A percentile compares a stretch with the other conserved stretches of the same genome.
phyloP scores from a whole-genome alignment of 2,329 filamentous ascomycete genomes.

The Calonectria henricotiae region DNA sequence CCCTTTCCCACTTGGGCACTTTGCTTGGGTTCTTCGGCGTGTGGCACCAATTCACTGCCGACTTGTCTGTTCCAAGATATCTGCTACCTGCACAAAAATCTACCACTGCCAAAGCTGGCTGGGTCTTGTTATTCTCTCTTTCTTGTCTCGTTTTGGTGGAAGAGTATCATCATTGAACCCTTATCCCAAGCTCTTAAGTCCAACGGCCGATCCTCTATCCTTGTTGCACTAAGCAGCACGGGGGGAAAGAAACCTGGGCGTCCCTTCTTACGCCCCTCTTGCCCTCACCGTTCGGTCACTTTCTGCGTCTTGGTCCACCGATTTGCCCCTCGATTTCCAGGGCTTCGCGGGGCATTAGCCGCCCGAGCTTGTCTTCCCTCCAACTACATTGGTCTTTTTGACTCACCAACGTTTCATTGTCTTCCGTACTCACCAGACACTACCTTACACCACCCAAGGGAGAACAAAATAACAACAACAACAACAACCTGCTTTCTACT shows the following conservation, averaged over 20 bases:
- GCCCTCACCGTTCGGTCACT: conserved; percentile 36
- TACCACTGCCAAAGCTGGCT: conserved; percentile 35
- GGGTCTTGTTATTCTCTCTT: conserved; percentile 24
- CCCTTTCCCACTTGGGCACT: conserved; percentile 10
- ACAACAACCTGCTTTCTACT: neutral
- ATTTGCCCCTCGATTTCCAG: conserved; percentile 30
- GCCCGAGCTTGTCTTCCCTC: conserved; percentile 27
- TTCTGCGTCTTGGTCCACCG: conserved; percentile 23
- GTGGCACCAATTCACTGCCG: conserved; percentile 23
- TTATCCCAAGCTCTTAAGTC: conserved; percentile 33
- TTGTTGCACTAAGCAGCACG: conserved; percentile 47
- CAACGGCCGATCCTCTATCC: conserved; percentile 42
- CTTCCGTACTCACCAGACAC: conserved; percentile 17
- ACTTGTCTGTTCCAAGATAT: conserved; percentile 32
- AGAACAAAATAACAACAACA: neutral
- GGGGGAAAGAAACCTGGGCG: conserved; percentile 29
- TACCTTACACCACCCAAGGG: conserved; percentile 7
- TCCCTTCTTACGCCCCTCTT: conserved; percentile 30
- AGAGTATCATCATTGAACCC: conserved; percentile 31
- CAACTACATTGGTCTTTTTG: conserved; percentile 25
- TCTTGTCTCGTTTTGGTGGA: conserved; percentile 24
- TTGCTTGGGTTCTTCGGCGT: neutral
- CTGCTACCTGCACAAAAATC: conserved; percentile 36
- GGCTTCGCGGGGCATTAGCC: conserved; percentile 33
- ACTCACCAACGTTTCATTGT: conserved; percentile 28